phyloP scores from a whole-genome alignment of 805 yeast species.

The Starmerella tilneyi region DNA sequence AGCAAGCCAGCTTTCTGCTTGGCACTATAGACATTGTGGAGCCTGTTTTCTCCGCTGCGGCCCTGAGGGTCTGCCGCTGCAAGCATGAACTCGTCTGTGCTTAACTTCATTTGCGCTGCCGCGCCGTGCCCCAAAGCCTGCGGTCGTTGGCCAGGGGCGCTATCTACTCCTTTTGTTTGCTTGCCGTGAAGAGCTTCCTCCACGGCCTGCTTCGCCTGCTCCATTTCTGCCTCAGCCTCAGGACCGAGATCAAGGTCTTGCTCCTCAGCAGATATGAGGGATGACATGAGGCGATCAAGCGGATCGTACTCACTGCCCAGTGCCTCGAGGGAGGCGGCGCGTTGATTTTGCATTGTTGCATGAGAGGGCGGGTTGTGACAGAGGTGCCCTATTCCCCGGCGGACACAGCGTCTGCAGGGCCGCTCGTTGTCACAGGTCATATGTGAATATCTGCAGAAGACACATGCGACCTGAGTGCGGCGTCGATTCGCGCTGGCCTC shows the following conservation, averaged over 20 bases:
- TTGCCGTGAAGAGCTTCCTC: not conserved
- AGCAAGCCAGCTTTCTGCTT: conserved; percentile 3
- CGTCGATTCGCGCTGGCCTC: not conserved
- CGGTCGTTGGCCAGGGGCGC: not conserved
- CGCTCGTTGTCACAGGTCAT: conserved; percentile 4
- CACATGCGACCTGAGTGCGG: conserved; percentile 7
- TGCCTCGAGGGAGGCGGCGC: not conserved
- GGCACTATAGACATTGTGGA: conserved; percentile 2
- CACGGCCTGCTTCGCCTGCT: conserved; percentile 1
- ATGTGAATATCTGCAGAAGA: conserved; percentile 4
- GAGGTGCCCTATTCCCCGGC: conserved; percentile 3
- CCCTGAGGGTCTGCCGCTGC: conserved; percentile 6
- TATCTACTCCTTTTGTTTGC: too few species aligned
- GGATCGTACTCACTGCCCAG: conserved; percentile 5
- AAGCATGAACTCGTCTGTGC: conserved; percentile 5
- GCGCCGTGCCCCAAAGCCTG: not conserved
- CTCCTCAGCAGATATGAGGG: conserved; percentile 3
- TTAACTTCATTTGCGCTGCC: not conserved
- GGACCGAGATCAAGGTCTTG: not conserved
- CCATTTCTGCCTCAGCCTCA: conserved; percentile 1
- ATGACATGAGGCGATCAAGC: conserved; percentile 1
- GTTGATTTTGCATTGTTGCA: conserved; percentile 5
- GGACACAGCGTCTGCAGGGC: not conserved
- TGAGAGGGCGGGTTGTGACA: conserved; percentile 8
- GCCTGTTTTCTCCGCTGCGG: conserved; percentile 6